Base-by-base conservation (phyloP, 352 stramenopile genomes). In the Saprolegnia parasitica region DNA sequence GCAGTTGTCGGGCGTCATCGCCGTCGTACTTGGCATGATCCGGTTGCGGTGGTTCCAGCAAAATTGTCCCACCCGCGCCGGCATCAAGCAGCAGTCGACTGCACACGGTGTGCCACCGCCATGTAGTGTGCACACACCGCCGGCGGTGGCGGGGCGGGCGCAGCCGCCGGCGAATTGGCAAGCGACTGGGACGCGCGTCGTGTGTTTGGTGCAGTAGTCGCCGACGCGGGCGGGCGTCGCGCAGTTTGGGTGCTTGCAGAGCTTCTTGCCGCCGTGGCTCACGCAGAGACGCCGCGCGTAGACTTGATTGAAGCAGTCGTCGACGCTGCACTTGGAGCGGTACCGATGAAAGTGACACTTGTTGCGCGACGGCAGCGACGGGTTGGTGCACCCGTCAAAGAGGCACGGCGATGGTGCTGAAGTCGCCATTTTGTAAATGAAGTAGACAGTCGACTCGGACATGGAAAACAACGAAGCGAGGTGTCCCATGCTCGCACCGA, bases 281-380 rank as follows among this genome's bases (percentile, higher is more conserved):
- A 91, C 82, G 58, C 84, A 91, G 52, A 90, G 89, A 15, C 89
- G 81, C 9, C 84, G 74, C 32, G 84, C 84, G 60, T 91, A 83
- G 0, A 83, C 84, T 71, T 91, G 84, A 65, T 89, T 89, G 42
- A 78, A 88, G 72, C 84, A 91, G 6, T 81, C 84, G 35, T 3
- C 24, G 8, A 60, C 52, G 16, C 13, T 20, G 52, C 52, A 60
- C 20, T 60, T 60, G 24, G 52, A 11, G 24, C 52, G 52, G 35
- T 60, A 42, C 16, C 52, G 13, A 9, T 60, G 52, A n/a, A 42
- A 60, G 35, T 60, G 52, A 24, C 52, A 60, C 20, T 60, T 60
- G 18, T 49, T 8, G 4, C 18, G 11, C 18, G 13, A 2, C 13
- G 42, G 42, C 42, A 49, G 18, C 42, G 42, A 4, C 13, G 42